Base-by-base conservation (phyloP, 441 rosid species). In the Erodium moschatum region DNA sequence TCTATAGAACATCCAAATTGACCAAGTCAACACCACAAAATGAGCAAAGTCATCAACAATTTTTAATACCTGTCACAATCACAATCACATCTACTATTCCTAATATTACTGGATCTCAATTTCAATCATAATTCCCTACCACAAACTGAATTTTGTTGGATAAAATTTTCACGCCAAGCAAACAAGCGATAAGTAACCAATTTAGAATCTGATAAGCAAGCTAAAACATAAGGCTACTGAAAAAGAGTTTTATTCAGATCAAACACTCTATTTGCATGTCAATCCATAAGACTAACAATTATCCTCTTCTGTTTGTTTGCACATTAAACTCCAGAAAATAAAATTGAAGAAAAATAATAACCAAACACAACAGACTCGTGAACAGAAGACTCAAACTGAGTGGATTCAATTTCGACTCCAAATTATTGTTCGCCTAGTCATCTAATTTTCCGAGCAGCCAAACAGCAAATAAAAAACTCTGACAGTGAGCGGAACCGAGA, bases 11-110 rank as follows among this genome's bases (percentile, higher is more conserved):
- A 10, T 20, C 27, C 63, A 58, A 58, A 58, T 58, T 2, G 63
- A 58, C 63, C 63, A 20, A 58, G 63, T 58, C 63, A 58, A 58
- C 63, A 58, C 63, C 48, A 42, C 48, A 33, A 4, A 48, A 48
- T 48, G 18, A 48, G 56, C 18, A 48, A 48, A n/a, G 48, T 11
- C 48, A 42, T 2, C 29, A 8, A 6, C 13, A 58, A 58, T 58
- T 58, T 19, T 18, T 11, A 7, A 58, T 19, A 18, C 63, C 63
- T 54, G 61, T 54, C 61, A 54, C 63, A 42, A 54, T 24, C 27
- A 24, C 27, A 24, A 0, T 54, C 20, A 15, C 61, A 58, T 19
- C 63, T 10, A 58, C 63, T 11, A 58, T 16, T 19, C 63, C 63
- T 58, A 19, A 20, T 58, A 19, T 7, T 19, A 8, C 27, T 18